These are phyloP conservation scores for Cardamine chenopodiifolia DNA, from an alignment of 345 rosid genomes.

Conservation along the genomic window DNA sequence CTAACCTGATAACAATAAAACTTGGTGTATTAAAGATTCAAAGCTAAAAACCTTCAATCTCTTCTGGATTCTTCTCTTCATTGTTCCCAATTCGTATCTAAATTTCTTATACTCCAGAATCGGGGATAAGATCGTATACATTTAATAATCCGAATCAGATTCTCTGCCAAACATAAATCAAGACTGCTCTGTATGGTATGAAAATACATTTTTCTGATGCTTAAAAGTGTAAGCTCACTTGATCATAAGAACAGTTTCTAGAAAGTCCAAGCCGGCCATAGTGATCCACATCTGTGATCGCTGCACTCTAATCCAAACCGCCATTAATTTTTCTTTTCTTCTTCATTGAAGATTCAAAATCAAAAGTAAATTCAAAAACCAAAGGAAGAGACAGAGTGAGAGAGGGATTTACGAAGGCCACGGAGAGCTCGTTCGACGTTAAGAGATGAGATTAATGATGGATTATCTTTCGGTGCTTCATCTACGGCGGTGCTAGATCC, in stretches of 20 bases:
- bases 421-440: conserved; percentile 87
- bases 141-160: too few species aligned
- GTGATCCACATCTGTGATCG: conserved; percentile 85
- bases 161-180: too few species aligned
- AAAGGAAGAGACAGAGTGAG: background rate
- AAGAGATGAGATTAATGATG: conserved; percentile 72
- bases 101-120: too few species aligned
- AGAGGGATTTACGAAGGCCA: conserved; percentile 65
- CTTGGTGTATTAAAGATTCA: background rate
- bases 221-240: conserved; percentile 41
- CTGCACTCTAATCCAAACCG: conserved; percentile 64
- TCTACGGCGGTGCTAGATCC: conserved; percentile 57
- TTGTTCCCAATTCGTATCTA: background rate
- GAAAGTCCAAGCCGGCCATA: conserved; percentile 68
- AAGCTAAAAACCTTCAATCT: background rate
- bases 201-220: background rate
- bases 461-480: conserved; percentile 54
- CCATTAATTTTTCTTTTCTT: conserved; percentile 31
- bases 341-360: background rate
- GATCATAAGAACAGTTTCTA: conserved; percentile 64
- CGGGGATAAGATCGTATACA: too few species aligned
- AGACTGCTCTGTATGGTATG: background rate
- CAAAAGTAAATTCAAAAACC: background rate
- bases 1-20: conserved; percentile 44
- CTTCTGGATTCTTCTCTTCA: background rate